These are phyloP conservation scores for Osmanthus fragrans DNA, from an alignment of 257 asterid genomes.

Conservation along the genomic window DNA sequence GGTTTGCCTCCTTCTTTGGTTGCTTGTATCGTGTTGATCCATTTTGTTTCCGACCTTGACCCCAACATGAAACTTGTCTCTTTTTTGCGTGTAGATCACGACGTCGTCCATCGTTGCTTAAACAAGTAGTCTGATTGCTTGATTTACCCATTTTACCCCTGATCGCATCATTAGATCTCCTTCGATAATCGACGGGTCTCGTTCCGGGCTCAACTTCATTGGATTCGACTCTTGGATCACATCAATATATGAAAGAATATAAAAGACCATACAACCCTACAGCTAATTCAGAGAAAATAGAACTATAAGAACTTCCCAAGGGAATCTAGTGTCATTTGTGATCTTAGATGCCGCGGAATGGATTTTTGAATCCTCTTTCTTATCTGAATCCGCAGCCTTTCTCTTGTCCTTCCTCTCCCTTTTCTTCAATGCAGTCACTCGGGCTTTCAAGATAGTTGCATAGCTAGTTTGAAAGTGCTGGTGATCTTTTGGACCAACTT, in stretches of 20 bases:
- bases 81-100: no score
- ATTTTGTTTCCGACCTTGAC: no score
- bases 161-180: no score
- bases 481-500: conserved; percentile 90
- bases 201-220: no score
- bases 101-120: no score
- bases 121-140: no score
- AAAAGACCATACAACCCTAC: background rate
- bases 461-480: conserved; percentile 87
- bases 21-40: no score
- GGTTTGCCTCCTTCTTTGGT: no score
- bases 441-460: conserved; percentile 84
- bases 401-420: conserved; percentile 91
- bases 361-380: conserved; percentile 33
- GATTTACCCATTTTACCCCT: no score
- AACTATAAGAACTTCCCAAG: background rate
- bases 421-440: conserved; percentile 87
- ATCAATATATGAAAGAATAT: background rate
- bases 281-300: background rate
- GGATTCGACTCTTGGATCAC: no score
- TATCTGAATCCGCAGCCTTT: conserved; percentile 66
- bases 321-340: conserved; percentile 18
- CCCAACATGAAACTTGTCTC: no score
- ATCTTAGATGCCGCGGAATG: background rate
- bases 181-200: no score